Conservation (phyloP, 2,329 filamentous ascomycete species). For the Periglandula ipomoeae region DNA sequence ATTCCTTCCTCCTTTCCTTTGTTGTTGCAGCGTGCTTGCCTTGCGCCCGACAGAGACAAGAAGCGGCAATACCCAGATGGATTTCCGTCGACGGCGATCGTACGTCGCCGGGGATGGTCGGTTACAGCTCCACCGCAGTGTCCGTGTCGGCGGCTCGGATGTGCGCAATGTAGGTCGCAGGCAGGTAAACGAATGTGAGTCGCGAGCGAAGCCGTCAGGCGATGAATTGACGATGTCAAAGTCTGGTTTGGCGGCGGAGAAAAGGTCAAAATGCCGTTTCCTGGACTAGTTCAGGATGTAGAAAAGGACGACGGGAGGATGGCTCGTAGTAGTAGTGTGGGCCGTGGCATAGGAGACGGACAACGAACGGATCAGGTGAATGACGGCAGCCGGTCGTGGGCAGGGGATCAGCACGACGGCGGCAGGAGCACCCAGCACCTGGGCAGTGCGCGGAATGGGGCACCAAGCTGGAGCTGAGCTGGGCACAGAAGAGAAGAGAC, state of each 20-base stretch:
- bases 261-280: not conserved
- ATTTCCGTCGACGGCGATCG: not conserved
- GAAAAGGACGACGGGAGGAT: constrained; percentile 3
- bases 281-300: not conserved
- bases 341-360: constrained; percentile 6
- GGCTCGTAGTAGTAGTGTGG: constrained; percentile 3
- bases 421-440: not conserved
- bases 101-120: not conserved
- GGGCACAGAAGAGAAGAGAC: no score
- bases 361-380: constrained; percentile 9
- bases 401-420: not conserved
- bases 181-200: not conserved
- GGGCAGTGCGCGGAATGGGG: not conserved
- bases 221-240: constrained; percentile 2
- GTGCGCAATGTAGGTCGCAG: not conserved
- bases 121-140: constrained; percentile 2
- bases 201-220: not conserved
- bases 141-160: constrained; percentile 2
- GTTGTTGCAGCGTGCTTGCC: not conserved
- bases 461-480: no score
- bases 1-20: not conserved
- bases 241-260: not conserved
- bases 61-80: not conserved
- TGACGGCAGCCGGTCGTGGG: not conserved
- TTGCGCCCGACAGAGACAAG: not conserved